Percentiles rank a stretch among this genome's conserved stretches.
Evolutionary conservation across 177 flowering plant genomes (phyloP).

Genomic region (Vitis hybrid): DNA sequence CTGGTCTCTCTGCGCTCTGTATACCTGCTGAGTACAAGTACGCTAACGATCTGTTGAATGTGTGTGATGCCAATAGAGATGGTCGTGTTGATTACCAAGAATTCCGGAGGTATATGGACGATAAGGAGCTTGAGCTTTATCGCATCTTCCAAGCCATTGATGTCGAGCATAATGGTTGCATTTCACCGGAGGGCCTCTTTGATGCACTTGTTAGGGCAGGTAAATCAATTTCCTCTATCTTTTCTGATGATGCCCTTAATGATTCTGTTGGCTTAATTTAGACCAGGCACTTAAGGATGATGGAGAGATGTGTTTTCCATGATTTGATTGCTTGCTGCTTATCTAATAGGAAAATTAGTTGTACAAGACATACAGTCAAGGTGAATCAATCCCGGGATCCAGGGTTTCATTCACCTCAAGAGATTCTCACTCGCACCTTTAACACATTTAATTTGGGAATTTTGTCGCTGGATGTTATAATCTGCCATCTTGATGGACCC

Average conservation of each 20-base stretch:
- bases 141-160: constrained; percentile 90
- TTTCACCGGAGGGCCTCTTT: constrained; percentile 94
- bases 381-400: too few relatives aligned
- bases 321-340: too few relatives aligned
- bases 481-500: too few relatives aligned
- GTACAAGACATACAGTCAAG: too few relatives aligned
- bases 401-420: too few relatives aligned
- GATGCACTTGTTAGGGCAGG: constrained; percentile 95
- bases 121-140: constrained; percentile 91
- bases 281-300: too few relatives aligned
- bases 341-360: too few relatives aligned
- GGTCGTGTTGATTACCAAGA: constrained; percentile 92
- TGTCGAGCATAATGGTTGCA: constrained; percentile 96
- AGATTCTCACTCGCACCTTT: too few relatives aligned
- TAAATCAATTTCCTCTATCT: constrained; percentile 22
- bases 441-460: too few relatives aligned
- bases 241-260: not conserved
- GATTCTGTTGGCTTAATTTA: too few relatives aligned
- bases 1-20: constrained; percentile 75
- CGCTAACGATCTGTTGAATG: constrained; percentile 79
- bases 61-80: constrained; percentile 81
- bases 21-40: constrained; percentile 90
- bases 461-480: too few relatives aligned
- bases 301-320: too few relatives aligned
- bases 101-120: constrained; percentile 91